Base-by-base conservation (phyloP, 768 basidiomycete genomes). In the Termitomyces sp. region DNA sequence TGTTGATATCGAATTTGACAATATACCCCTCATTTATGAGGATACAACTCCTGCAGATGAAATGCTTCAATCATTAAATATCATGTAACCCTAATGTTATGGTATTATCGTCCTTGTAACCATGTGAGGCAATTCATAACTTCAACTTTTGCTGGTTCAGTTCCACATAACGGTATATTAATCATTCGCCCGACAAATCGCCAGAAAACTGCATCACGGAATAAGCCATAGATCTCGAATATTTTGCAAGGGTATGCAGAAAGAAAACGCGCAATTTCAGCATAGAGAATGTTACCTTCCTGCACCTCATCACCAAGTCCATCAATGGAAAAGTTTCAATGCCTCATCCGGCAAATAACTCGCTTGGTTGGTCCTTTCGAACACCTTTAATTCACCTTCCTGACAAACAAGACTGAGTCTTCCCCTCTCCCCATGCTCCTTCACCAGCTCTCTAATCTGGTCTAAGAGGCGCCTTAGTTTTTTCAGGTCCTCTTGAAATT, bases 321-420 rank as follows among this genome's bases (percentile, higher is more conserved):
- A 59, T n/a, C 26, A 5, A 23, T 68, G 62, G 51, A 79, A 79
- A 23, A 68, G 58, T 50, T 63, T 69, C 63, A 82, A 64, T 18
- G 75, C 65, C 13, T 75, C 71, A 23, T 82, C 77, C 0, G 84
- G 80, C 38, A 85, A 70, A 62, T 72, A 78, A 53, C 75, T 76
- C 4, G 73, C 74, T 38, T 72, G 61, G 54, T 70, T 72, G 52
- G 66, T 76, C 56, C 87, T 76, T 64, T 78, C 71, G 63, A 81
- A 86, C 2, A 87, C 74, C 55, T 76, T 69, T 61, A 89, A 63
- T 26, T 72, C 71, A 2, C 79, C 78, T 4, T 66, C 69, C 46
- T 71, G 68, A 57, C 77, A 84, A 20, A 89, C 84, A 54, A 90
- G 66, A 65, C 79, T 84, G 35, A 90, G 66, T 10, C 82, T 72